A percentile compares a stretch with the other conserved stretches of the same genome.
Evolutionary conservation across 192 early-diverging fungal species (phyloP).

Genomic region (Entomortierella chlamydospora): DNA sequence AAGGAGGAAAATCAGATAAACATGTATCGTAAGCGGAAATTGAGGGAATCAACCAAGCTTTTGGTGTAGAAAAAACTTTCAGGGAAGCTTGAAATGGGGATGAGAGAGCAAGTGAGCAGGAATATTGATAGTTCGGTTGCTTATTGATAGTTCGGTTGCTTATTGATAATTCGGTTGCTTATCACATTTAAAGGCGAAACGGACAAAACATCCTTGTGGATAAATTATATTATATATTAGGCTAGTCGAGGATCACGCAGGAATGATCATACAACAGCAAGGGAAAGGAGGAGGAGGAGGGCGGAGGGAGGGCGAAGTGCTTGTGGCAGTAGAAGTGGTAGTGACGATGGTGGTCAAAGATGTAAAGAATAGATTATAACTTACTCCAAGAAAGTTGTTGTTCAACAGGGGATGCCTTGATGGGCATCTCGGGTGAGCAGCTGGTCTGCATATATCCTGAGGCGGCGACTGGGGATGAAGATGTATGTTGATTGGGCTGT

Average conservation of each 20-base stretch:
- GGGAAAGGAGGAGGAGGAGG: not conserved
- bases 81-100: too few relatives aligned
- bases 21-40: not conserved
- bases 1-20: not conserved
- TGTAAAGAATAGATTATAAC: slow-evolving; percentile 1
- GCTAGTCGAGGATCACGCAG: not conserved
- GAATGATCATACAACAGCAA: not conserved
- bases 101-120: too few relatives aligned
- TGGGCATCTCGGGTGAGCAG: slow-evolving; percentile 50
- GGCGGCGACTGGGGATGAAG: slow-evolving; percentile 14
- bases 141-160: too few relatives aligned
- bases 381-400: slow-evolving; percentile 52
- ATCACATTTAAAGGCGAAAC: not conserved
- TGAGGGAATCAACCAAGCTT: not conserved
- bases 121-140: too few relatives aligned
- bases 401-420: slow-evolving; percentile 47
- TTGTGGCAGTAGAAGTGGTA: not conserved
- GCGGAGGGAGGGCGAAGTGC: not conserved
- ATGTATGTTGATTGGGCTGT: slow-evolving; percentile 13
- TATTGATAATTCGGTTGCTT: not conserved
- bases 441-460: slow-evolving; percentile 35
- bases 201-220: not conserved
- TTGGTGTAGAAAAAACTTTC: too few relatives aligned
- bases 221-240: not conserved
- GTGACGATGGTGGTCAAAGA: not conserved